Base-by-base conservation (phyloP, 768 basidiomycete genomes). In the Suillus decipiens region DNA sequence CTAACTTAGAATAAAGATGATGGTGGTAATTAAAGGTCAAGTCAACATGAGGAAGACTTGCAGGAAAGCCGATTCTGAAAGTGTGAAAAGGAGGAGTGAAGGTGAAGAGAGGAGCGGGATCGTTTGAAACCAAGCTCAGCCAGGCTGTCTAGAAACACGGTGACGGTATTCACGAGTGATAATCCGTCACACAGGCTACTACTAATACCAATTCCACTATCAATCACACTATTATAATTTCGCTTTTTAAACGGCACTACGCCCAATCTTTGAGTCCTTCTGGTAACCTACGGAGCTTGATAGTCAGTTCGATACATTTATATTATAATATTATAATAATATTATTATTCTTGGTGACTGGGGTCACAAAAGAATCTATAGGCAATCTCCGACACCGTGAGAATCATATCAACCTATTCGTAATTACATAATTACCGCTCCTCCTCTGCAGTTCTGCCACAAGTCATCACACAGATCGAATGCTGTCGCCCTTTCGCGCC, bases 31-130 rank as follows among this genome's bases (percentile, higher is more conserved):
- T 56, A 48, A 62, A 62, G 36, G 63, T 53, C 39, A 47, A 62
- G 67, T 60, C 59, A 33, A 60, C 70, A 72, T 72, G 59, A 67
- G 71, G 41, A 65, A 55, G 42, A 61, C 47, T 57, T 51, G 50
- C 50, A 51, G 50, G 50, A 28, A 51, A 31, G 10, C 28, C 33
- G 50, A 28, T 51, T 31, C 28, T 51, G 50, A 51, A 51, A 28
- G 50, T 51, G 43, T 61, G 65, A 67, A 63, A 62, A 54, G 69
- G 42, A 39, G 45, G 47, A 64, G 67, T 71, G 63, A 50, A 39
- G 28, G 69, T 71, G 67, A 69, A 64, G 59, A 59, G 36, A 53
- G 42, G 59, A 39, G 33, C 56, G 17, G 31, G 28, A 33, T 62
- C 37, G 62, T 63, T 63, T 63, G 59, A 60, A 60, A 63, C 63